Percentiles rank a stretch among this genome's conserved stretches.
Evolutionary conservation across 2,329 filamentous ascomycete species (phyloP).

Genomic region (Colletotrichum sp.): DNA sequence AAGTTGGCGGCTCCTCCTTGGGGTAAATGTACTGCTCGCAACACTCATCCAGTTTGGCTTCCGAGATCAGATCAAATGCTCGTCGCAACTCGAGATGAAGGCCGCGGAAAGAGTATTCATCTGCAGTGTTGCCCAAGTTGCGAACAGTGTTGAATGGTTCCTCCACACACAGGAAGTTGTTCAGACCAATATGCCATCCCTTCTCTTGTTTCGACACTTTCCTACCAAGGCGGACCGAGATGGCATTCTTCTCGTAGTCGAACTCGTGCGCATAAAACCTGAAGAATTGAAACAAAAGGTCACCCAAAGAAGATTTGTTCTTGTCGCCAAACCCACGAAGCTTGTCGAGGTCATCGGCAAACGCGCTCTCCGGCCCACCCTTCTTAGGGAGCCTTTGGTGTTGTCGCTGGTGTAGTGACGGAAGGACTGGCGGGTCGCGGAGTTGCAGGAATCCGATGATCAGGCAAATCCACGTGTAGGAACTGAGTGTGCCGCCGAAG

Average conservation of each 20-base stretch:
- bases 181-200: conserved; percentile 80
- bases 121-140: conserved; percentile 94
- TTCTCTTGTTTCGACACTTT: conserved; percentile 84
- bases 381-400: conserved; percentile 61
- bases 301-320: conserved; percentile 83
- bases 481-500: conserved; percentile 92
- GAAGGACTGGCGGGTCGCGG: conserved; percentile 81
- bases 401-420: conserved; percentile 79
- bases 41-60: conserved; percentile 80
- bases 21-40: conserved; percentile 91
- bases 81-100: conserved; percentile 88
- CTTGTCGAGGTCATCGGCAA: conserved; percentile 84
- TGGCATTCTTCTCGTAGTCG: conserved; percentile 82
- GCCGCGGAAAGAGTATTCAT: conserved; percentile 91
- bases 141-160: conserved; percentile 92
- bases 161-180: conserved; percentile 91
- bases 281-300: conserved; percentile 95
- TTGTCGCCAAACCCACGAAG: conserved; percentile 75
- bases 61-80: conserved; percentile 82
- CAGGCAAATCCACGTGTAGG: conserved; percentile 99
- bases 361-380: conserved; percentile 74
- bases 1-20: conserved; percentile 73
- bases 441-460: conserved; percentile 96
- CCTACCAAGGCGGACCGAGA: conserved; percentile 85
- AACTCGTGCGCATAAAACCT: conserved; percentile 93